Evolutionary conservation across 352 stramenopile genomes (phyloP).

Genomic region (Phytophthora cactorum): DNA sequence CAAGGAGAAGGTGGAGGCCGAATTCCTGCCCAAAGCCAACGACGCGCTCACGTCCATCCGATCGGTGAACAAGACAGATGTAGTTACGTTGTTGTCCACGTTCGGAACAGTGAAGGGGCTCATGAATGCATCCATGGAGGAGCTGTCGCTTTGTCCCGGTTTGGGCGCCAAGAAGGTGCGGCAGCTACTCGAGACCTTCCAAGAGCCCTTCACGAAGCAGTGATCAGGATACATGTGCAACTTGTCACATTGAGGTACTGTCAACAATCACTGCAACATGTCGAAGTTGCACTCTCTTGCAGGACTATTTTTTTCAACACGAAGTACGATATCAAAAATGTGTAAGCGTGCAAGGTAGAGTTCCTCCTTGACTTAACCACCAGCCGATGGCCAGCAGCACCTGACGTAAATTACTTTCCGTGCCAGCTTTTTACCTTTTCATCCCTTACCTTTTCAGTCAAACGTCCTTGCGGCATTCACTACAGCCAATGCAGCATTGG

Average conservation of each 20-base stretch:
- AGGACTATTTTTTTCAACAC: conserved; percentile 12
- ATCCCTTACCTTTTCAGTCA: conserved; percentile 19
- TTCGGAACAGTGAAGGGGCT: conserved; percentile 91
- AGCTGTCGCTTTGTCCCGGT: conserved; percentile 94
- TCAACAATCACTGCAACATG: conserved; percentile 33
- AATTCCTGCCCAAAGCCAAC: conserved; percentile 91
- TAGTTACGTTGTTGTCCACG: conserved; percentile 91
- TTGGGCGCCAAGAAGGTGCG: conserved; percentile 96
- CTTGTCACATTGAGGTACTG: conserved; percentile 20
- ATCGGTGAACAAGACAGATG: conserved; percentile 97
- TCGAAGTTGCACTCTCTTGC: conserved; percentile 6
- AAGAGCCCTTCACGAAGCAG: conserved; percentile 91
- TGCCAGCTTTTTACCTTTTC: background rate
- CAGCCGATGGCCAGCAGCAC: conserved; percentile 13
- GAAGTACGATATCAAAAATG: conserved; percentile 24
- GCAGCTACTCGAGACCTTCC: conserved; percentile 93
- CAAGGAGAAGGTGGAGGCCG: conserved; percentile 93
- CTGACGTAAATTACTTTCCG: conserved; percentile 22
- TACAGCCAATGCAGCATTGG: conserved; percentile 31
- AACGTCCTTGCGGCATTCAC: conserved; percentile 50
- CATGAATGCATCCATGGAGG: conserved; percentile 92
- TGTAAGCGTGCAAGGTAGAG: background rate
- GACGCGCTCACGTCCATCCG: conserved; percentile 91
- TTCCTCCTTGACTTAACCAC: conserved; percentile 1
- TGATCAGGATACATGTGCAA: conserved; percentile 12